Percentiles rank a stretch among this genome's conserved stretches.
Conservation (phyloP, 2,329 filamentous ascomycete genomes). For the Hymenoscyphus fraxineus region DNA sequence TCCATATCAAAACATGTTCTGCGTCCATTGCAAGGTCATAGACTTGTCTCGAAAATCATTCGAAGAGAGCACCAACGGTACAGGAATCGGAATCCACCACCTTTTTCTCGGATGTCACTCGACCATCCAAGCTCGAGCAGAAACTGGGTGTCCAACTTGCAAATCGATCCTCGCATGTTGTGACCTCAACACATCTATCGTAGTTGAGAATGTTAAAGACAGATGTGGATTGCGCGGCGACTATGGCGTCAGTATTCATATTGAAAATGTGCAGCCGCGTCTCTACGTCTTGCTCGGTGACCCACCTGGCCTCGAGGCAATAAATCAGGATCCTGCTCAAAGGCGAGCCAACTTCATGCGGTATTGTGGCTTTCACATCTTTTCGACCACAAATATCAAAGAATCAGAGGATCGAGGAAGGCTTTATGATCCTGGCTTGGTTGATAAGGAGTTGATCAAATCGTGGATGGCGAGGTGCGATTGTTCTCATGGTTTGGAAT, state of each 20-base stretch:
- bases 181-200: background rate
- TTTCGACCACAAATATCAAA: background rate
- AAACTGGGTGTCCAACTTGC: background rate
- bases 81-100: background rate
- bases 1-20: background rate
- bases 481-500: background rate
- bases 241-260: background rate
- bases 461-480: background rate
- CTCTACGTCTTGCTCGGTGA: background rate
- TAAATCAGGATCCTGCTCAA: background rate
- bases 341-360: background rate
- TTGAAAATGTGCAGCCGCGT: background rate
- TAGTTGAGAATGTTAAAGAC: background rate
- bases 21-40: background rate
- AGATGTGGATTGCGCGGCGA: background rate
- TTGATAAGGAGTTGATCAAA: constrained; percentile 1
- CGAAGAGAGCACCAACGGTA: background rate
- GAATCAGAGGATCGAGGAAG: background rate
- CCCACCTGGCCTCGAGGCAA: background rate
- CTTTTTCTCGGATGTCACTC: background rate
- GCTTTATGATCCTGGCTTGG: background rate
- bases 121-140: background rate
- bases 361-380: background rate
- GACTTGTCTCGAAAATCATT: background rate
- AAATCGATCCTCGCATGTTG: constrained; percentile 1